Base-by-base conservation (phyloP, 2,329 filamentous ascomycete genomes). In the Colletotrichum gigasporum region DNA sequence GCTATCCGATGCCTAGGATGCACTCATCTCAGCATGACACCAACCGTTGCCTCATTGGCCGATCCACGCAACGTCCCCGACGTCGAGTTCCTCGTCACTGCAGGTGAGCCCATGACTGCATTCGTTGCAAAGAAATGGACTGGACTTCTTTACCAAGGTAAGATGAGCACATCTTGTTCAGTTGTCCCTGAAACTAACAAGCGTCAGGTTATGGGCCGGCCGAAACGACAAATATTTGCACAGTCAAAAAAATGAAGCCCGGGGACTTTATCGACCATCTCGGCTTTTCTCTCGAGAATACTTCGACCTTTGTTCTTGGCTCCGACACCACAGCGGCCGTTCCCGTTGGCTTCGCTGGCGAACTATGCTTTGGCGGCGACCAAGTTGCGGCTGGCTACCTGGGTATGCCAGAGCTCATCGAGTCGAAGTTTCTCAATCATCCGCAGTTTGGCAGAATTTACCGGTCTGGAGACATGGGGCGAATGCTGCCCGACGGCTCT, bases 161-260 rank as follows among this genome's bases (percentile, higher is more conserved):
- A 48, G 67, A 58, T 7, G 41, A 61, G 28, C 1, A 10, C 55
- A 8, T 4, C 11, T 18, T 3, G 4, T 20, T 1, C 48, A 20
- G 32, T 14, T 5, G 11, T 28, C 4, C 6, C 18, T 14, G 4
- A n/a, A n/a, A 16, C 62, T 67, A 9, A 67, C 12, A 8, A 4
- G 26, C 32, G 1, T 39, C 18, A 82, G 80, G 89, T 0, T 97
- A 97, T 67, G 93, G 93, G 0, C 92, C 93, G 0, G 93, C 91
- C 1, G 94, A 96, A 75, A 93, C 91, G 0, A 96, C 93, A 1
- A 96, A 97, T 68, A 94, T 97, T 18, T 96, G 92, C 76, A 93
- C 91, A 0, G 85, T 95, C 8, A 90, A 89, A 64, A 82, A 84
- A 37, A 88, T 95, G 73, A 76, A 79, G 0, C 68, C 70, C 0